These are phyloP conservation scores for Vigna reflexopilosa DNA, from an alignment of 306 rosid genomes.

Conservation along the genomic window DNA sequence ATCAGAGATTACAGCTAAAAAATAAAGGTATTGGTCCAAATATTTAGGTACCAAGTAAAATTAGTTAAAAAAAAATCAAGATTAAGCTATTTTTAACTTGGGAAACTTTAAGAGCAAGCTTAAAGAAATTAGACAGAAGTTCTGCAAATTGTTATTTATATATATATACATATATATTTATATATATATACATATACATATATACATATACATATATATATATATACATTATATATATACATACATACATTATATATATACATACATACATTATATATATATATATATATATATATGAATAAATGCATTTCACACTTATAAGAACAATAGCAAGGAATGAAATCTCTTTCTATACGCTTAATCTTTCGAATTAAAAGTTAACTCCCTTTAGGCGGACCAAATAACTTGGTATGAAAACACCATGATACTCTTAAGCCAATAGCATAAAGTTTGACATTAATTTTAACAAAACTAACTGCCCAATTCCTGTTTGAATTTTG, in stretches of 20 bases:
- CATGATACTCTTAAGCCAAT: conserved; percentile 1
- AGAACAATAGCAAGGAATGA: neutral
- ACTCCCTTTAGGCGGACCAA: neutral
- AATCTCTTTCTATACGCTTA: conserved; percentile 12
- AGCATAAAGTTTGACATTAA: conserved; percentile 24
- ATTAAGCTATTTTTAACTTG: neutral
- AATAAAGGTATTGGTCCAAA: neutral
- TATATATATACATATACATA: no score
- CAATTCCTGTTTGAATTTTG: conserved; percentile 14
- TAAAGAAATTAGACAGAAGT: conserved; percentile 7
- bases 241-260: no score
- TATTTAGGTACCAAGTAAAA: conserved; percentile 20
- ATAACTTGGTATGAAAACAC: conserved; percentile 10
- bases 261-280: no score
- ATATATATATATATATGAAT: no score
- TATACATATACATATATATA: no score
- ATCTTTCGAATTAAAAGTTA: conserved; percentile 21
- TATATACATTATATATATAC: no score
- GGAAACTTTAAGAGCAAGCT: conserved; percentile 21
- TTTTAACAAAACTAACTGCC: neutral
- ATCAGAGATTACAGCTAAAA: conserved; percentile 14
- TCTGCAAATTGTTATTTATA: neutral
- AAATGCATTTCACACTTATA: neutral
- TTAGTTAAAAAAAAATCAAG: neutral
- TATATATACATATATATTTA: neutral